phyloP scores from a whole-genome alignment of 78 protist genomes.

The Neovahlkampfia damariscottae region DNA sequence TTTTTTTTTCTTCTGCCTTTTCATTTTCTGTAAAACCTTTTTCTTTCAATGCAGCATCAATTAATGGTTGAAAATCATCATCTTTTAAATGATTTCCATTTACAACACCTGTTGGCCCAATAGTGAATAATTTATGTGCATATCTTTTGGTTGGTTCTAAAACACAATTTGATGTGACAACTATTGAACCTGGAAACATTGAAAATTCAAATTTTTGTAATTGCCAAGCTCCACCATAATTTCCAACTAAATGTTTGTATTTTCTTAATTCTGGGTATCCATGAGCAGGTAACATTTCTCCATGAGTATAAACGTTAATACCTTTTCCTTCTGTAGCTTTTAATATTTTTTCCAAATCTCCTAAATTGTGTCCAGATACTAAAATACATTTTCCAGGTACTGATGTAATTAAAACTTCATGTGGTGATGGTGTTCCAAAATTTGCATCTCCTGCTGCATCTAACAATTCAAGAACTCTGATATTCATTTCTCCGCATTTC shows the following conservation, averaged over 20 bases:
- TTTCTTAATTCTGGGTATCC: constrained; percentile 52
- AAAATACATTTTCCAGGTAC: constrained; percentile 39
- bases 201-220: constrained; percentile 50
- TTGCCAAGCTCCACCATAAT: constrained; percentile 82
- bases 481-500: constrained; percentile 38
- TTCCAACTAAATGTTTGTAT: constrained; percentile 36
- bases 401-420: constrained; percentile 12
- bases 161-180: constrained; percentile 79
- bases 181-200: constrained; percentile 60
- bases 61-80: constrained; percentile 16
- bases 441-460: constrained; percentile 6
- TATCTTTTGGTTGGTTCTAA: constrained; percentile 34
- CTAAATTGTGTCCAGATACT: constrained; percentile 62
- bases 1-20: background rate
- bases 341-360: constrained; percentile 30
- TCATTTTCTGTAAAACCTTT: constrained; percentile 20
- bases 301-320: constrained; percentile 77
- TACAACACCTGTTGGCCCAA: constrained; percentile 29
- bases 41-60: constrained; percentile 11
- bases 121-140: constrained; percentile 51
- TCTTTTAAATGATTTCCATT: constrained; percentile 16
- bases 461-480: constrained; percentile 30
- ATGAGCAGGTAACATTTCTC: constrained; percentile 78
- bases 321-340: constrained; percentile 38
- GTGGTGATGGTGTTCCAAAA: constrained; percentile 38